Conservation (phyloP, 2,329 filamentous ascomycete species). For the Fusarium ambrosium region DNA sequence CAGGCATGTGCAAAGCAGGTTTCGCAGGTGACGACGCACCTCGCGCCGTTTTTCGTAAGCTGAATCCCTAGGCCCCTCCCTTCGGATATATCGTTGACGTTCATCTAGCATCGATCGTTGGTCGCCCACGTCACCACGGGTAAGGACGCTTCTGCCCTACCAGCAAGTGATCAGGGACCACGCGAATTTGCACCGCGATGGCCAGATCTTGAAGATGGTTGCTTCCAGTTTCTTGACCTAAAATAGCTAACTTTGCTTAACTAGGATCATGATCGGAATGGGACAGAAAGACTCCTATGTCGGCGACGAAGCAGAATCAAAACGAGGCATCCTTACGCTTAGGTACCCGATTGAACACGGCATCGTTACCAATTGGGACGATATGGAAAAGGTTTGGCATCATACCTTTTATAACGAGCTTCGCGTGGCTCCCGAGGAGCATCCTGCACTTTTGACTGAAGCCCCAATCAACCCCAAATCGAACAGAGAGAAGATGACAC, state of each 20-base stretch:
- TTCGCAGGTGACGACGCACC: conserved; percentile 99
- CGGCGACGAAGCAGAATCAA: conserved; percentile 99
- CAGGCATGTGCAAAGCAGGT: conserved; percentile 99
- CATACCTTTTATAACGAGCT: conserved; percentile 99
- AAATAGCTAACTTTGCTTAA: conserved; percentile 29
- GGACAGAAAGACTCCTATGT: conserved; percentile 99
- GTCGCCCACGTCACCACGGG: conserved; percentile 99
- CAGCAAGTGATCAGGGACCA: background rate
- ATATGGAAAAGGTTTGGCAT: conserved; percentile 99
- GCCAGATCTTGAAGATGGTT: background rate
- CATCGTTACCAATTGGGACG: conserved; percentile 99
- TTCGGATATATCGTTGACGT: background rate
- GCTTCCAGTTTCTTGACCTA: conserved; percentile 20
- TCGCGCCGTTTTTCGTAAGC: conserved; percentile 99
- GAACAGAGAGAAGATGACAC: conserved; percentile 99
- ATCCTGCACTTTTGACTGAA: conserved; percentile 98
- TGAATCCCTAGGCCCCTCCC: conserved; percentile 47
- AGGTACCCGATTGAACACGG: conserved; percentile 99
- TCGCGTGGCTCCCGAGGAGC: conserved; percentile 99
- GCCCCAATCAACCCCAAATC: conserved; percentile 99
- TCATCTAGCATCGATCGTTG: conserved; percentile 92
- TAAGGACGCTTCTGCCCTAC: conserved; percentile 66
- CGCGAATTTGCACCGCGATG: background rate
- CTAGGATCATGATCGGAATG: conserved; percentile 99
- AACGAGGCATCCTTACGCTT: conserved; percentile 99